Base-by-base conservation (phyloP, 2,329 filamentous ascomycete species). In the Scytalidium sp. region DNA sequence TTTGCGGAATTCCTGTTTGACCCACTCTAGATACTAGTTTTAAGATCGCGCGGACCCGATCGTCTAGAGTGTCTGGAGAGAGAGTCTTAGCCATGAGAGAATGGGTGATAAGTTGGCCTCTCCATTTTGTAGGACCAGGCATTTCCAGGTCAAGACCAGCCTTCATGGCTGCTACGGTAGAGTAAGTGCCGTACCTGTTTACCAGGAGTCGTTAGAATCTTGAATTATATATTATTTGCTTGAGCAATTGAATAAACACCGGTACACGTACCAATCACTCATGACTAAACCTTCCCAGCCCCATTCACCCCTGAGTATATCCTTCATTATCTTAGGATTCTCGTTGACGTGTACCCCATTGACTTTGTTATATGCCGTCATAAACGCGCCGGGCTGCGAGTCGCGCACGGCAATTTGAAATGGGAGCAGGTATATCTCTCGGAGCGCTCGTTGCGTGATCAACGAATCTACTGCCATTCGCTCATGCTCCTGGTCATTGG, bases 101-200 rank as follows among this genome's bases (percentile, higher is more conserved):
- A 23, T 54, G 47, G 11, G 25, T 46, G 7, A 54, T 27, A 22
- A 48, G 15, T 13, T 41, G 21, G 8, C 49, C 54, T 7, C 53
- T 46, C 53, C 50, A 55, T 27, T 43, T 42, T 5, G 47, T 46
- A 2, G 78, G 78, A 0, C 79, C 79, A 2, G 79, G 79, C 79
- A 83, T 82, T 65, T 82, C 79, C 23, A 82, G 69, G 59, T 81
- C 75, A 19, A 80, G 64, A 2, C 79, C 76, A 22, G 77, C 75
- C 22, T 73, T 67, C 32, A 70, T 67, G 10, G 77, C 70, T 23
- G 75, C 71, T 1, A 71, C 70, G 3, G 75, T 78, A 8, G 70
- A 76, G 59, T 82, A 81, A 2, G 72, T 78, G 45, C 76, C 78
- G 52, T 47, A 63, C 55, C 52, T 52, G 15, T 36, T 8, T 7